phyloP scores from a whole-genome alignment of 2,329 filamentous ascomycete species.

The Pseudonectria buxi region DNA sequence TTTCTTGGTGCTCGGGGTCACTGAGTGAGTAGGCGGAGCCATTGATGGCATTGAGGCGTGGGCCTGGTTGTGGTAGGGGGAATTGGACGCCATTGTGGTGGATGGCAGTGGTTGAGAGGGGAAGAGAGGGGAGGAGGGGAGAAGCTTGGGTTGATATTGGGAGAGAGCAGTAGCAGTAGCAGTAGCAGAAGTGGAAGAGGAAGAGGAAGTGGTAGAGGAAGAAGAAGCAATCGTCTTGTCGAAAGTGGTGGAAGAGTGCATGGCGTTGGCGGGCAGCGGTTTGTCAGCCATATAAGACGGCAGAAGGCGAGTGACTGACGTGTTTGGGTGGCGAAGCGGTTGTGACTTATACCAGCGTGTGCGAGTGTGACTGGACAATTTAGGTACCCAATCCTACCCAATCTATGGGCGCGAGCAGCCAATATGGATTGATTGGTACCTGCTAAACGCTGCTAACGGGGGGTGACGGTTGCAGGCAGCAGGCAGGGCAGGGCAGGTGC shows the following conservation, averaged over 20 bases:
- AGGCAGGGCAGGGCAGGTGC: neutral
- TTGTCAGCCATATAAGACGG: constrained; percentile 29
- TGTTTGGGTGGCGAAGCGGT: constrained; percentile 2
- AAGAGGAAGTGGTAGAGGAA: constrained; percentile 6
- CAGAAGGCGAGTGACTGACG: constrained; percentile 11
- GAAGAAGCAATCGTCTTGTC: constrained; percentile 19
- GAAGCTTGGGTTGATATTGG: constrained; percentile 12
- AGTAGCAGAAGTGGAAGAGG: constrained; percentile 2
- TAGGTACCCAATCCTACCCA: neutral
- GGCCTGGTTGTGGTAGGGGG: constrained; percentile 13
- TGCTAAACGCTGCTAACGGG: too few species aligned
- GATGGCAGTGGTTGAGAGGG: constrained; percentile 2
- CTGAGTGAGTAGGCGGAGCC: constrained; percentile 16
- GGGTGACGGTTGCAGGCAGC: too few species aligned
- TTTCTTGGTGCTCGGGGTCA: constrained; percentile 30
- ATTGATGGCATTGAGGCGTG: constrained; percentile 25
- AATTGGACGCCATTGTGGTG: constrained; percentile 21
- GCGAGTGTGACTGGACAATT: neutral
- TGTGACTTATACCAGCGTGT: neutral
- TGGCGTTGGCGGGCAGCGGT: constrained; percentile 20
- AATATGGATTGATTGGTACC: too few species aligned
- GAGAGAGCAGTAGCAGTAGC: too few species aligned
- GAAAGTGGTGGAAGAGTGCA: constrained; percentile 26
- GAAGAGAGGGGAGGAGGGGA: constrained; percentile 8
- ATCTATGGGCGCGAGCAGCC: too few species aligned